Percentiles rank a stretch among this genome's conserved stretches.
Evolutionary conservation across 352 stramenopile genomes (phyloP).

Genomic region (Globisporangium sylvaticum): DNA sequence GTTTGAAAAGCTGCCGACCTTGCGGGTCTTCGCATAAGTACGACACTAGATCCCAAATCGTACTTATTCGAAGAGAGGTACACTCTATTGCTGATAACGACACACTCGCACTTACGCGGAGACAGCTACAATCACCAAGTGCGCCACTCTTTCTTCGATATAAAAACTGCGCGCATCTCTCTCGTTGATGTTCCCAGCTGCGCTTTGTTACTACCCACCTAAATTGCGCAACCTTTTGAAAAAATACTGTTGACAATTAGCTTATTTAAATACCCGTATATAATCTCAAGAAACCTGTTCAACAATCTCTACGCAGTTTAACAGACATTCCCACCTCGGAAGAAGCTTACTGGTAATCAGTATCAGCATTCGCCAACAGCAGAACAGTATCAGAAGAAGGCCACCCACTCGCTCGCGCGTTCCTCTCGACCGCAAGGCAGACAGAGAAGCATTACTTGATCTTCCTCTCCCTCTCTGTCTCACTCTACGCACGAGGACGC

Average conservation of each 20-base stretch:
- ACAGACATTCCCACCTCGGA: background rate
- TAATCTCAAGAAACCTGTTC: background rate
- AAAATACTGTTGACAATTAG: background rate
- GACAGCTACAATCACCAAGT: conserved; percentile 1
- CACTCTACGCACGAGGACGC: background rate
- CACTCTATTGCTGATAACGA: conserved; percentile 1
- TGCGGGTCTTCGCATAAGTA: background rate
- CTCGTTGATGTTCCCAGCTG: conserved; percentile 5
- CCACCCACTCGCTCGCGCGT: background rate
- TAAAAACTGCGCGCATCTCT: background rate
- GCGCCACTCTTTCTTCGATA: conserved; percentile 8
- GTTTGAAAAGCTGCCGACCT: background rate
- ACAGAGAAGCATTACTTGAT: background rate
- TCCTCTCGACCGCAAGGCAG: background rate
- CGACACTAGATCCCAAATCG: background rate
- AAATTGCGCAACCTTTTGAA: too few species aligned
- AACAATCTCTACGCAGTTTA: background rate
- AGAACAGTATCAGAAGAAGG: background rate
- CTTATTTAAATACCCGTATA: background rate
- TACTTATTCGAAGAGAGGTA: background rate
- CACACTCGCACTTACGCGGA: conserved; percentile 8
- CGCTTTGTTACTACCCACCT: background rate
- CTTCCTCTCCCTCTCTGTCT: background rate
- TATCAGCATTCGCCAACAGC: background rate
- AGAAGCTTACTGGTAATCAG: background rate